Percentiles rank a stretch among this genome's conserved stretches.
Conservation (phyloP, 1,284 basidiomycete genomes). For the Ustilago cynodontis region DNA sequence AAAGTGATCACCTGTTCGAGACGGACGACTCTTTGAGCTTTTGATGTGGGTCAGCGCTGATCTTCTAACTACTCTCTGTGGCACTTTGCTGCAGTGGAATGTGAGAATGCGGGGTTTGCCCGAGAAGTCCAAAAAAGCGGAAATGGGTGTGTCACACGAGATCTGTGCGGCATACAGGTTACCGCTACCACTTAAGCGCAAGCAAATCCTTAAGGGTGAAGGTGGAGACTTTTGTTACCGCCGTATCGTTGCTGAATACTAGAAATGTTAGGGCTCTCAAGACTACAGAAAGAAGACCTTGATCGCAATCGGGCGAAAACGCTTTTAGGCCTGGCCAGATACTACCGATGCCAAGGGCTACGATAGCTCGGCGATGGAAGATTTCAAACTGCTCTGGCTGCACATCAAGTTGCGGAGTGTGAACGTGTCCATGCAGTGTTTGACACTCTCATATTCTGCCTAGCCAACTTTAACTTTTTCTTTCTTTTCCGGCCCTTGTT, state of each 20-base stretch:
- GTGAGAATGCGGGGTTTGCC: neutral
- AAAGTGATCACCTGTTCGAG: neutral
- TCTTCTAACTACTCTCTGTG: no score
- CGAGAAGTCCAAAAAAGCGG: neutral
- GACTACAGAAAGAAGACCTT: no score
- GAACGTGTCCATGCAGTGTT: conserved; percentile 7
- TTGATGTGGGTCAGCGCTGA: neutral
- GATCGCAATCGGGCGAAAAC: no score
- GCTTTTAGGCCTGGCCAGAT: neutral
- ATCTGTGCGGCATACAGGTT: conserved; percentile 2
- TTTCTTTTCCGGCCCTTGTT: neutral
- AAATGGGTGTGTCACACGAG: conserved; percentile 11
- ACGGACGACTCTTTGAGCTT: neutral
- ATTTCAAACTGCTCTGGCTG: neutral
- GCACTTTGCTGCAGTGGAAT: no score
- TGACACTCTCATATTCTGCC: neutral
- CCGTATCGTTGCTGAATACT: no score
- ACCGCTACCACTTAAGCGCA: neutral
- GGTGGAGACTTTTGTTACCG: neutral
- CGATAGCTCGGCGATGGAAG: neutral
- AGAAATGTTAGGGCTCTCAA: neutral
- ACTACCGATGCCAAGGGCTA: neutral
- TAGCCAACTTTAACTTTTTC: neutral
- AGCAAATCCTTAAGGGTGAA: no score
- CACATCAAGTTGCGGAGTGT: conserved; percentile 2